Evolutionary conservation across 1,139 yeast genomes (phyloP).

Genomic region (Diutina neorugosa): DNA sequence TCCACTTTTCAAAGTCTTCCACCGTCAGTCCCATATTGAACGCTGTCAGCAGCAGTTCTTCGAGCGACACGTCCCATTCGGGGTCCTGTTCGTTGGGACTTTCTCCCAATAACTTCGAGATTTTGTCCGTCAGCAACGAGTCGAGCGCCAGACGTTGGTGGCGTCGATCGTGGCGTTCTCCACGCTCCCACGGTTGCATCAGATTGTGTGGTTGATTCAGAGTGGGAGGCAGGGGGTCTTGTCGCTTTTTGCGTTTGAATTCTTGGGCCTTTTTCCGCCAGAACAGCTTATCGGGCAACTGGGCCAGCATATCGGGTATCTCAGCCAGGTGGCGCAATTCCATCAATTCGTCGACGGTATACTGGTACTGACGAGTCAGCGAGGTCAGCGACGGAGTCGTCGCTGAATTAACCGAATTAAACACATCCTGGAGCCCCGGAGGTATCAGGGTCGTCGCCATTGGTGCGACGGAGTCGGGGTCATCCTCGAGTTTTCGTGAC

Average conservation of each 20-base stretch:
- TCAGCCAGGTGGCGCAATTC: constrained; percentile 25
- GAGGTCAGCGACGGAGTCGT: constrained; percentile 10
- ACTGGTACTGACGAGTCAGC: constrained; percentile 8
- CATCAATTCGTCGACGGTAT: constrained; percentile 26
- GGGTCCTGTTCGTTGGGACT: constrained; percentile 34
- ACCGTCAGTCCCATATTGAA: constrained; percentile 41
- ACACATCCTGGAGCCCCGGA: constrained; percentile 7
- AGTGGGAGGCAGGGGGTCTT: constrained; percentile 9
- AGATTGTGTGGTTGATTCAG: constrained; percentile 9
- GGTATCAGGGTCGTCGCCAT: neutral
- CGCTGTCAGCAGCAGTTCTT: constrained; percentile 6
- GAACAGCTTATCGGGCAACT: constrained; percentile 31
- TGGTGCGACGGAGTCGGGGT: constrained; percentile 6
- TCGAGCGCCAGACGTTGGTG: constrained; percentile 16
- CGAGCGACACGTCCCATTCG: constrained; percentile 38
- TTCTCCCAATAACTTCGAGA: constrained; percentile 24
- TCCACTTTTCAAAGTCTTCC: constrained; percentile 66
- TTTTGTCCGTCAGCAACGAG: constrained; percentile 17
- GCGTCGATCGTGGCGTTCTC: constrained; percentile 22
- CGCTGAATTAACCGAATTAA: constrained; percentile 7
- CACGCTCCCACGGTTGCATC: constrained; percentile 10
- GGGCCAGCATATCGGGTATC: constrained; percentile 13
- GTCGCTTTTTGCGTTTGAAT: constrained; percentile 5
- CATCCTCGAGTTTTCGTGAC: neutral
- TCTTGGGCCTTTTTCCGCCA: constrained; percentile 17